Evolutionary conservation across 352 stramenopile genomes (phyloP).

Genomic region (Thalassiosira hispida): DNA sequence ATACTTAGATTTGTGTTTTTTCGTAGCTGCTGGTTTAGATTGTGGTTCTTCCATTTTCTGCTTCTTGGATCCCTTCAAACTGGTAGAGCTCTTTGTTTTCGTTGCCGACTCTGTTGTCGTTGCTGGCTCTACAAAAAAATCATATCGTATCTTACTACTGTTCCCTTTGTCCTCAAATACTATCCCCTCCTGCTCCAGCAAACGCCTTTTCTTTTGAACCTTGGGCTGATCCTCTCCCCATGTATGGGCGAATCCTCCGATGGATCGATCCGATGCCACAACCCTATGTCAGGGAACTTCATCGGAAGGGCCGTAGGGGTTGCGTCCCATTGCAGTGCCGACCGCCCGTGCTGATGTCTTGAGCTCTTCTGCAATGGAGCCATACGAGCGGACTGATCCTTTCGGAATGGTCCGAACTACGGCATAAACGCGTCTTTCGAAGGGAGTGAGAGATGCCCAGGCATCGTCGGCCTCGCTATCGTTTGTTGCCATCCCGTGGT

Average conservation of each 20-base stretch:
- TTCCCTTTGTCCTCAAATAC: conserved; percentile 39
- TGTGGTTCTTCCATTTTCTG: conserved; percentile 6
- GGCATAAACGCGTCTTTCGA: conserved; percentile 43
- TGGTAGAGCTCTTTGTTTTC: not conserved
- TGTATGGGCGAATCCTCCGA: conserved; percentile 47
- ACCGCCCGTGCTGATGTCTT: conserved; percentile 45
- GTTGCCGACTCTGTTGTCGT: not conserved
- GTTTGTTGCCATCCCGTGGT: no score
- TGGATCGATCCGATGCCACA: conserved; percentile 48
- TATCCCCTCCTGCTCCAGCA: conserved; percentile 49
- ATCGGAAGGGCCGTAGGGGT: conserved; percentile 29
- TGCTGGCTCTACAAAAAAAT: conserved; percentile 34
- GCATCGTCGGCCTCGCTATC: not conserved
- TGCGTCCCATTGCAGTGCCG: conserved; percentile 46
- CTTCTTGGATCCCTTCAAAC: not conserved
- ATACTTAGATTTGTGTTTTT: conserved; percentile 4
- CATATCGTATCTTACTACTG: conserved; percentile 33
- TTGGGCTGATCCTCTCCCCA: conserved; percentile 39
- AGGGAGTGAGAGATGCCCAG: conserved; percentile 11
- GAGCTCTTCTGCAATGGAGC: conserved; percentile 21
- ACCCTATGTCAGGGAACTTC: conserved; percentile 58
- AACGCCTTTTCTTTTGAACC: conserved; percentile 39
- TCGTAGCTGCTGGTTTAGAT: not conserved
- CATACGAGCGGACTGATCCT: conserved; percentile 34
- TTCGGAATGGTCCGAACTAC: conserved; percentile 43